Evolutionary conservation across 257 asterid genomes (phyloP), one percentile per base, ranked within the genome.

Genomic region (Gentiana dahurica): DNA sequence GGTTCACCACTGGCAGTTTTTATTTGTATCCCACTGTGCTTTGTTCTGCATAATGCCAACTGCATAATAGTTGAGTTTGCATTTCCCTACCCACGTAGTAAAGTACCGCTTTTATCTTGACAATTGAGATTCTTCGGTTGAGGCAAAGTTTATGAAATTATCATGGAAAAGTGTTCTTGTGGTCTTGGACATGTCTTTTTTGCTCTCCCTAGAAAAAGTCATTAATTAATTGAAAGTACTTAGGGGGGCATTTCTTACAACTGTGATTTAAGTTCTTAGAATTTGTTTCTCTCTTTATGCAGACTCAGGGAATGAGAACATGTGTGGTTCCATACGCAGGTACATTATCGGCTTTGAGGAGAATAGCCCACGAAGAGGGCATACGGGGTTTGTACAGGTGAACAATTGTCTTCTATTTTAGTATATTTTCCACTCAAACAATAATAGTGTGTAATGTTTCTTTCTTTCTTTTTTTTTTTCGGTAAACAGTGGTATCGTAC

Each of bases 311-410:
- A 70, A 69, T 84, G 79, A 79, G 85, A 69, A 65, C 53, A 3
- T 83, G 81, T 35, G 77, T 78, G 62, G 78, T 85, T 57, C 95
- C 85, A 46, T 92, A 92, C 66, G 71, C 68, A 60, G 76, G 90
- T 65, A 92, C 98, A 37, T 57, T 88, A 2, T 83, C 95, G 58
- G 97, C 95, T 54, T 75, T 88, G 58, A 72, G 83, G 70, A 83
- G 85, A 72, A 92, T 92, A 57, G 81, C 88, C 12, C 85, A 56
- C 12, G 85, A 85, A 72, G 97, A 92, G 88, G 97, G 95, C 54
- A 70, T 87, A 51, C 89, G 92, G 63, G 98, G 98, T 61, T 71
- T 91, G 62, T 91, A 88, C 73, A 91, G 96, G 98, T 91, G 68
- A 65, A 57, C 34, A 63, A 34, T 52, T 34, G 8, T 48, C 50